A percentile compares a stretch with the other conserved stretches of the same genome.
These are phyloP conservation scores for Chaetomium strumarium DNA, from an alignment of 2,329 filamentous ascomycete genomes.

Conservation along the genomic window DNA sequence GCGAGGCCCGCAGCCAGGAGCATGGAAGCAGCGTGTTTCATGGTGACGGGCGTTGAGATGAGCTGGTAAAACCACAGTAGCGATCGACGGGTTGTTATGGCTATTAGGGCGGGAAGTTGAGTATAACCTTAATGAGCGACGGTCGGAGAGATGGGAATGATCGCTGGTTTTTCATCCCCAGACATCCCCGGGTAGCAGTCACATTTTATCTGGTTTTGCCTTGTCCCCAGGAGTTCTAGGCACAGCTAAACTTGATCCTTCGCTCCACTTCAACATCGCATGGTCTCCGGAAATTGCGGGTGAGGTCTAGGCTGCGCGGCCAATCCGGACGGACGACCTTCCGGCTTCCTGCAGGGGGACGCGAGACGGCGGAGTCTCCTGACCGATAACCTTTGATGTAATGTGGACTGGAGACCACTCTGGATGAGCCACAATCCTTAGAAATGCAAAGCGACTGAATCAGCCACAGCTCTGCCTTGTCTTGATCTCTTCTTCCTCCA, in stretches of 20 bases:
- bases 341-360: too few relatives aligned
- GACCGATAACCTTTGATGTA: too few relatives aligned
- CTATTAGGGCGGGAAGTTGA: too few relatives aligned
- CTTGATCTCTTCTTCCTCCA: too few relatives aligned
- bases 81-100: background rate
- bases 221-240: too few relatives aligned
- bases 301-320: background rate
- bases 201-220: background rate
- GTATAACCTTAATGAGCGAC: constrained; percentile 8
- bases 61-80: background rate
- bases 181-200: background rate
- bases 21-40: constrained; percentile 11
- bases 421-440: too few relatives aligned
- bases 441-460: too few relatives aligned
- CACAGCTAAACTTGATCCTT: too few relatives aligned
- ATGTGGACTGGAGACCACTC: too few relatives aligned
- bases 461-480: too few relatives aligned
- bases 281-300: background rate
- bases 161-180: background rate
- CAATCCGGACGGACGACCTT: too few relatives aligned
- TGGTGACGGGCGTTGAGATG: background rate
- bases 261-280: background rate
- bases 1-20: constrained; percentile 14
- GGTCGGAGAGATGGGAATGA: background rate
- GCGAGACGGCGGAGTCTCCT: too few relatives aligned